Base-by-base conservation (phyloP, 306 rosid genomes). In the Citrullus mucosospermus region DNA sequence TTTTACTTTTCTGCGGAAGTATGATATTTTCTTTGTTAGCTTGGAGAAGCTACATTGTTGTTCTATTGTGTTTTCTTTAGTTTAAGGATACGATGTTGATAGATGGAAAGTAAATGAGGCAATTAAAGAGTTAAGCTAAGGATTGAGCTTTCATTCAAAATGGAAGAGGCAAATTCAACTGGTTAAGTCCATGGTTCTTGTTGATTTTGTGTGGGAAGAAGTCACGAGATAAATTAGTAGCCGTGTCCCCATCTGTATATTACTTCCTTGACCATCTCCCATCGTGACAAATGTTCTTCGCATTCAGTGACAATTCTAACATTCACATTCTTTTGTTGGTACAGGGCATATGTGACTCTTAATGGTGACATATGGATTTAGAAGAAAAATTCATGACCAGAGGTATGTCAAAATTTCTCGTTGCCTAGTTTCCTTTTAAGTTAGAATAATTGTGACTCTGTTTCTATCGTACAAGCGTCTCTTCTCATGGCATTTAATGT, bases 361-460 rank as follows among this genome's bases (percentile, higher is more conserved):
- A 51, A 62, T 75, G 9, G 76, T 84, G 18, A 68, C 50, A 59
- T 68, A 90, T 91, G 97, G 90, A 90, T 83, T 70, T 85, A 55
- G 96, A 93, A 75, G 97, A 91, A 58, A 91, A 88, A 76, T 78
- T 87, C 72, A 82, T 78, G 51, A 82, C 90, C 55, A 90, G 87
- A 90, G 93, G 98, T 90, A 82, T 71, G 78, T n/a, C 66, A 17
- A 48, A 48, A 78, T 82, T 81, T 66, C 73, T 82, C 69, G 77
- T 67, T 46, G 4, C 17, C 9, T 59, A 34, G 50, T n/a, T 68
- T 69, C 44, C 10, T 72, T 77, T 28, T n/a, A 63, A 76, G 25
- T 71, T 34, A 20, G 77, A 65, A 25, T 11, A 71, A 46, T 25
- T 25, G 30, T 8, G 8, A 25, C 39, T 62, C 34, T 9, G 34